Evolutionary conservation across 148 eudicot species (phyloP).

Genomic region (Vaccinium myrtillus): DNA sequence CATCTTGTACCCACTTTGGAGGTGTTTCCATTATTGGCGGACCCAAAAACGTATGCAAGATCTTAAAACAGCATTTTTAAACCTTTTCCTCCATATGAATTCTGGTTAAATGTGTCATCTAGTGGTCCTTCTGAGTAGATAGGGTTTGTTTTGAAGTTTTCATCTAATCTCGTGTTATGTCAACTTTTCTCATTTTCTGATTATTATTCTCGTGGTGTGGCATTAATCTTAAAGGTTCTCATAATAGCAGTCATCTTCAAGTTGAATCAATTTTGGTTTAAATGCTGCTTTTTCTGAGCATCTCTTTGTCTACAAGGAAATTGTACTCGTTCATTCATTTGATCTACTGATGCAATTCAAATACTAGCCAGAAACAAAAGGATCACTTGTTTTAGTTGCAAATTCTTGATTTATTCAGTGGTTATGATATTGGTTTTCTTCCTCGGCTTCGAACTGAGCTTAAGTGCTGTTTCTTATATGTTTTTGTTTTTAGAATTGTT

Average conservation of each 20-base stretch:
- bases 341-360: background rate
- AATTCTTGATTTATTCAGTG: background rate
- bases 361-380: background rate
- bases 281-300: background rate
- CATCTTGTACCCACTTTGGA: conserved; percentile 94
- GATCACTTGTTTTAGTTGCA: background rate
- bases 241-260: background rate
- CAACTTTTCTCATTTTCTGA: background rate
- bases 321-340: background rate
- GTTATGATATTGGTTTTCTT: background rate
- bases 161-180: background rate
- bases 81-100: background rate
- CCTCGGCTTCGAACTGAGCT: conserved; percentile 7
- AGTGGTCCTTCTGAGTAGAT: background rate
- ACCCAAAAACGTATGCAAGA: conserved; percentile 68
- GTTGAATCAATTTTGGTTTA: background rate
- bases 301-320: background rate
- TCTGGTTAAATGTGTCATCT: background rate
- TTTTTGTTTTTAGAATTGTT: background rate
- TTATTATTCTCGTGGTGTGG: background rate
- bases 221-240: conserved; percentile 3
- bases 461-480: background rate
- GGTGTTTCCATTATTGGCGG: conserved; percentile 82
- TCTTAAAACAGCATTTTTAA: conserved; percentile 12
- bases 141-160: background rate